Base-by-base conservation (phyloP, 2,329 filamentous ascomycete genomes). In the Neurospora sp. region DNA sequence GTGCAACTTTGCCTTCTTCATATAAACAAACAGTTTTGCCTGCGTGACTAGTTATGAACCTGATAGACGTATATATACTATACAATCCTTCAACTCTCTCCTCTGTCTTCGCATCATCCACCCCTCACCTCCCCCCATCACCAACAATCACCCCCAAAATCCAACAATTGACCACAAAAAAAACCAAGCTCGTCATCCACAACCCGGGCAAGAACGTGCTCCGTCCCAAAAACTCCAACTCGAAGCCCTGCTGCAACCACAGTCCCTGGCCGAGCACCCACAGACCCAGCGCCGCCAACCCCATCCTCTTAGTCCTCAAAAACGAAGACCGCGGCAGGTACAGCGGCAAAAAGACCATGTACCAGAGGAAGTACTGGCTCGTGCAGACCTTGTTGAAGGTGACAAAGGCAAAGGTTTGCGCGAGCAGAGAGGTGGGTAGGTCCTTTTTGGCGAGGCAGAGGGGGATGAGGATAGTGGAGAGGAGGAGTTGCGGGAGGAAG, bases 291-390 rank as follows among this genome's bases (percentile, higher is more conserved):
- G 92, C 92, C 0, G 82, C 75, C 1, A 91, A 71, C 1, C 96
- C 96, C 3, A 91, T 80, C 6, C 77, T 76, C 0, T 87, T 87
- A 2, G 81, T 84, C 4, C 79, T 80, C 0, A 96, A 81, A 15
- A 97, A 85, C 0, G 91, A 90, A 0, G 94, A 97, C 43, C 82
- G 82, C 0, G 95, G 93, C 0, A 99, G 89, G 78, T 97, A 97
- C 67, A 97, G 90, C 0, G 96, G 96, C 2, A 98, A 84, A 75
- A 99, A 92, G 73, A 97, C 88, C 80, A 97, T 90, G 80, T 99
- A 98, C 96, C 96, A 99, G 67, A 99, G 87, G 80, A 99, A 99
- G 79, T 99, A 99, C 93, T 98, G 95, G 77, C 93, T 97, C 3
- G 96, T 99, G 85, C 95, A 98, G 72, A 99, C 96, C 83, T 99